Base-by-base conservation (phyloP, 2,329 filamentous ascomycete genomes). In the Claviceps africana region DNA sequence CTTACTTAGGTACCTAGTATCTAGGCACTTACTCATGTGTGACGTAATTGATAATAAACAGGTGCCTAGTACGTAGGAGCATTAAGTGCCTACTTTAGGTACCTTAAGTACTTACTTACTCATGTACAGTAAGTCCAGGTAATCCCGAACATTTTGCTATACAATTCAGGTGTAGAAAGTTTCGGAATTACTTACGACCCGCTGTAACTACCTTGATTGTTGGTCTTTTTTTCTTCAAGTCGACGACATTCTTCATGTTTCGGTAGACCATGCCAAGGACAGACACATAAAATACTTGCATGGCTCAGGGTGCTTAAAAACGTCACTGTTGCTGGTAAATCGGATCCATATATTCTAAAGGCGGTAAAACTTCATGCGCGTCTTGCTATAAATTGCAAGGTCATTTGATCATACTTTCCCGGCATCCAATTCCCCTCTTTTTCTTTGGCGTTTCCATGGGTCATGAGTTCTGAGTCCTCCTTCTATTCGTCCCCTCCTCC, bases 331-430 rank as follows among this genome's bases (percentile, higher is more conserved):
- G 43, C 46, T 30, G 51, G 40, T 31, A 48, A 5, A 37, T n/a
- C 21, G 28, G 28, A 50, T 53, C 30, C 42, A 53, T 44, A 42
- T 50, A 47, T 53, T 30, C 17, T 46, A 22, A 19, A 37, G 28
- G 43, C n/a, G 8, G 46, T 35, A 46, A 33, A 46, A 39, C 30
- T 33, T 37, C 48, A 40, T n/a, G 22, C 47, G 11, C 46, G 19
- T 31, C 33, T 47, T 28, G 47, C 35, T 53, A 13, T 37, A 37
- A 43, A 47, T 22, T 35, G 31, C 42, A 46, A 19, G 9, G 21
- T 35, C 25, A 17, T 47, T 50, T 51, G 19, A 11, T 42, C 15
- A 11, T 30, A 25, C 31, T 45, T 37, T 44, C 30, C 30, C 48
- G 3, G 28, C 8, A 43, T 50, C 9, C 48, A 40, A 13, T 11